Evolutionary conservation across 148 eudicot species (phyloP).

Genomic region (Rhododendron henanense): DNA sequence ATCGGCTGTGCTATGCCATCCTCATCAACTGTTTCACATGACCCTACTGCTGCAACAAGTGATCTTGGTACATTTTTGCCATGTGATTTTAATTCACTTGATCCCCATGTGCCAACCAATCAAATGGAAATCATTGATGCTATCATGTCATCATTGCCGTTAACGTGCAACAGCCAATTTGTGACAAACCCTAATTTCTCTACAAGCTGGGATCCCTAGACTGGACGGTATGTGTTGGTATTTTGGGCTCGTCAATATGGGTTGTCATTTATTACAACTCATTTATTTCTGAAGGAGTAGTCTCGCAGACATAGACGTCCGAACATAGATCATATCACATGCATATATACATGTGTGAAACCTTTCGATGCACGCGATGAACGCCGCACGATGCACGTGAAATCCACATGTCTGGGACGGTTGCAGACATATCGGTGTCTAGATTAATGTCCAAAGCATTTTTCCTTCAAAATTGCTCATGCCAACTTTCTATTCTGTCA

Average conservation of each 20-base stretch:
- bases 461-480: neutral
- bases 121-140: constrained; percentile 19
- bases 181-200: constrained; percentile 17
- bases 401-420: neutral
- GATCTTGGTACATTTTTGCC: neutral
- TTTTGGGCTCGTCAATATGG: neutral
- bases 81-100: neutral
- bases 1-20: constrained; percentile 11
- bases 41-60: neutral
- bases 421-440: neutral
- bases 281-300: no score
- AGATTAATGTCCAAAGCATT: neutral
- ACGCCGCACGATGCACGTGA: neutral
- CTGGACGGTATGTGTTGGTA: neutral
- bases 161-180: constrained; percentile 16
- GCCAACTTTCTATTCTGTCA: neutral
- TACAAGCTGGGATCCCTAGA: constrained; percentile 20
- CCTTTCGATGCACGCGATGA: neutral
- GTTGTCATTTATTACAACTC: no score
- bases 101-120: constrained; percentile 2
- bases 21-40: neutral
- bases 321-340: neutral
- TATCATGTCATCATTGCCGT: constrained; percentile 14
- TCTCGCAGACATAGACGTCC: no score
- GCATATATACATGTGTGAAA: neutral